Percentiles rank a stretch among this genome's conserved stretches.
Conservation (phyloP, 2,329 filamentous ascomycete species). For the Trichoderma sp. region DNA sequence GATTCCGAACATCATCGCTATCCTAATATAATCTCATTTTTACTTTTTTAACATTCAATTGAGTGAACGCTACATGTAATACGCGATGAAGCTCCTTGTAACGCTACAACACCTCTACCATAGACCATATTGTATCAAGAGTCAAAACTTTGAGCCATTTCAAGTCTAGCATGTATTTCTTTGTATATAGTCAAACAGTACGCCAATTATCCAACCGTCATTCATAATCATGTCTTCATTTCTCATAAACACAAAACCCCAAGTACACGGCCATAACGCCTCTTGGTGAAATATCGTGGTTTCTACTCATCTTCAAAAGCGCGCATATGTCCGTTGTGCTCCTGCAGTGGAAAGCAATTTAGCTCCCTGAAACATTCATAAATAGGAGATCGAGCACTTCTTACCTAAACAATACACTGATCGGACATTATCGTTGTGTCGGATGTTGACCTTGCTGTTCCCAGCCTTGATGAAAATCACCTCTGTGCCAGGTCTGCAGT, state of each 20-base stretch:
- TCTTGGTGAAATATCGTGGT: background rate
- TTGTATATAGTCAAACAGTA: background rate
- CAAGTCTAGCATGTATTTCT: background rate
- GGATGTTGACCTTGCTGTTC: constrained; percentile 6
- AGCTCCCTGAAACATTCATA: background rate
- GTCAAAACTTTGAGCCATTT: background rate
- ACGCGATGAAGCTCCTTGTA: background rate
- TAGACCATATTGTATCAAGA: background rate
- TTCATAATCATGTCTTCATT: background rate
- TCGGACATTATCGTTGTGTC: background rate
- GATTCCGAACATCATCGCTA: no score
- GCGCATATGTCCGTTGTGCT: background rate
- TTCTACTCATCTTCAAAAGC: background rate
- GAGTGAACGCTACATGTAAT: background rate
- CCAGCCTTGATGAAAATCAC: background rate
- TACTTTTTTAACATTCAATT: background rate
- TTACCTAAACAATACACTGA: background rate
- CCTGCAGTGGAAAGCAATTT: background rate
- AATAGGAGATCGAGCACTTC: background rate
- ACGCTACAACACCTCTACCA: background rate
- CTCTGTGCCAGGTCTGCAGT: background rate
- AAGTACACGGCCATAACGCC: background rate
- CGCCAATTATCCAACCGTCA: background rate
- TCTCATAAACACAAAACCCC: background rate
- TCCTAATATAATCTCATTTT: background rate